Evolutionary conservation across 768 basidiomycete species (phyloP).

Genomic region (Steccherinum ochraceum): DNA sequence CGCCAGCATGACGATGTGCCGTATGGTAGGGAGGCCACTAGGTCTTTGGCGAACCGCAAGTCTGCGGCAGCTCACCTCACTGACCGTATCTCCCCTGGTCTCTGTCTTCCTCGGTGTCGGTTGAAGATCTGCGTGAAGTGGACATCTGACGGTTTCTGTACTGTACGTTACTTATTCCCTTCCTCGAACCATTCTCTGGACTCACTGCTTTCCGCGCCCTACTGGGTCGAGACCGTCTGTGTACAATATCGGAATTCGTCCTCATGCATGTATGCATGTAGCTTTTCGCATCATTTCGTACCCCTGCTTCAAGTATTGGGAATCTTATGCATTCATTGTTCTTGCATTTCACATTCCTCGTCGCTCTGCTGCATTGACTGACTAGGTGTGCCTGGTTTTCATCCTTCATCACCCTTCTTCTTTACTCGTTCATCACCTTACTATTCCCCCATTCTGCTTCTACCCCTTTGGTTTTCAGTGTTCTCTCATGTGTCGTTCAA

Average conservation of each 20-base stretch:
- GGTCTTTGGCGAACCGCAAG: constrained; percentile 33
- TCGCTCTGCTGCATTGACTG: neutral
- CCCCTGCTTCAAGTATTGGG: neutral
- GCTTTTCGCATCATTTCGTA: neutral
- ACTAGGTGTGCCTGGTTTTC: neutral
- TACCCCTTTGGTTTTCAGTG: too few species aligned
- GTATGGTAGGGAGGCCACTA: constrained; percentile 31
- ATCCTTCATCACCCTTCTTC: too few species aligned
- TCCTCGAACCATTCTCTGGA: neutral
- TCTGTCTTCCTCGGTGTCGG: constrained; percentile 19
- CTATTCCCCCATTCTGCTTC: too few species aligned
- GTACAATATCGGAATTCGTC: neutral
- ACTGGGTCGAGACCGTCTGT: neutral
- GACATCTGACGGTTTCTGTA: too few species aligned
- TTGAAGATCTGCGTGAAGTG: constrained; percentile 10
- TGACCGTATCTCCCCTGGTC: constrained; percentile 23
- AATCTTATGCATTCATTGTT: neutral
- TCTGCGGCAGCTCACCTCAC: constrained; percentile 10
- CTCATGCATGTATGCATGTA: neutral
- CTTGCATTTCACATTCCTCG: neutral
- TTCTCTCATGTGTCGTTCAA: too few species aligned
- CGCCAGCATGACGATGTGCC: constrained; percentile 41
- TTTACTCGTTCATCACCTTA: too few species aligned
- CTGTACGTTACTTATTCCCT: too few species aligned
- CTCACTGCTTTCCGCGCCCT: neutral